A percentile compares a stretch with the other conserved stretches of the same genome.
phyloP scores from a whole-genome alignment of 1,284 basidiomycete species.

The Sanguinoderma infundibulare region DNA sequence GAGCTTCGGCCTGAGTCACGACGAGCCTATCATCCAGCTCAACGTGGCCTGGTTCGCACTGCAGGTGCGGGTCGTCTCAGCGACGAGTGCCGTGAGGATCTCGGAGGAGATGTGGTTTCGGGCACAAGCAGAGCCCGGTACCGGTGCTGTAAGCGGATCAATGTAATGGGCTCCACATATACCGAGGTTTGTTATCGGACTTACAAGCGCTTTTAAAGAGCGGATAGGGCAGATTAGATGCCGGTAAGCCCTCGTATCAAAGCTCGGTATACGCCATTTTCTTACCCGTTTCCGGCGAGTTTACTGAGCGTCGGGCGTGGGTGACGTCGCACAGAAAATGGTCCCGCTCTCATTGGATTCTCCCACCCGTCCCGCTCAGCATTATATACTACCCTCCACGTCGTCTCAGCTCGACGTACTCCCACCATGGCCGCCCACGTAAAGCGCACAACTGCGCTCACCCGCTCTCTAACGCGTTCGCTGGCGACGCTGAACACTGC shows the following conservation, averaged over 20 bases:
- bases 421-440: conserved; percentile 24
- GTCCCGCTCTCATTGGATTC: conserved; percentile 22
- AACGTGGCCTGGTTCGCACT: not conserved
- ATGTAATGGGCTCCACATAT: not conserved
- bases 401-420: conserved; percentile 3
- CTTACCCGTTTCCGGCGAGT: not conserved
- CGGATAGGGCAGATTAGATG: not conserved
- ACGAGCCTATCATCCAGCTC: not conserved
- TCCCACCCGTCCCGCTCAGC: conserved; percentile 16
- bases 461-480: conserved; percentile 34
- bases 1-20: too few relatives aligned
- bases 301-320: conserved; percentile 2
- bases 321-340: conserved; percentile 23
- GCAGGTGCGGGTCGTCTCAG: not conserved
- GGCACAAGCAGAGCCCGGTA: not conserved
- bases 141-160: not conserved
- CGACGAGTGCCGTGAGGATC: not conserved
- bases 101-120: not conserved
- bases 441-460: conserved; percentile 23
- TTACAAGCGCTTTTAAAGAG: not conserved
- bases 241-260: not conserved
- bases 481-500: conserved; percentile 42
- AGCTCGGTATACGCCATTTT: not conserved
- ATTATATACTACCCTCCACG: conserved; percentile 17
- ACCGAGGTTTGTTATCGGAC: not conserved